Evolutionary conservation across 805 yeast genomes (phyloP), one percentile per base, ranked within the genome.

Genomic region (Candida boidinii): DNA sequence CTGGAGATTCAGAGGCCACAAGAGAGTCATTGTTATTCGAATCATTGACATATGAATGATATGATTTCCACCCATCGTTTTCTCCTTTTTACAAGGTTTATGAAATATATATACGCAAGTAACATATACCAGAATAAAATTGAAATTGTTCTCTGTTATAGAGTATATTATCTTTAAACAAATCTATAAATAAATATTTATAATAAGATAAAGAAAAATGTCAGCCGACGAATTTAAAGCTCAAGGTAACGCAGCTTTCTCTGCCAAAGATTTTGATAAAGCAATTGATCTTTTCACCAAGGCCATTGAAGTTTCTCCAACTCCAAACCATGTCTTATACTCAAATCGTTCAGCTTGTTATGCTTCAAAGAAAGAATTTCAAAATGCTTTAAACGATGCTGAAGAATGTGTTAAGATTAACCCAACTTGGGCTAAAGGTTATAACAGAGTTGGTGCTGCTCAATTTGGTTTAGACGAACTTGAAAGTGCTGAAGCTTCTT

Each of bases 331-430:
- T 54, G 96, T 92, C 13, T 68, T 92, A 34, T 88, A 67, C 56
- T 87, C 96, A 31, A 92, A 92, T 65, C 78, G 98, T 58, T 88
- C 97, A 9, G 98, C 95, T 11, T 73, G 86, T 36, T 79, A 79
- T 50, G 81, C 96, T 4, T 84, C 96, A 6, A 60, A 77, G 62
- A 76, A 76, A 50, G 63, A 87, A 48, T 92, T 78, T 50, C 56
- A 56, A 16, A 63, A 77, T 38, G 98, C 97, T 4, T 65, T 86
- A 39, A 64, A 67, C 29, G 98, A 92, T 57, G 98, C 97, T 13
- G 61, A 83, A 38, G 74, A 81, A 51, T 82, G 95, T 61, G 77
- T 82, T 34, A 70, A 73, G 48, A 76, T 87, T 60, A 85, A 83
- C 43, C 79, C 87, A 12, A 44, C 79, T 2, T 92, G 97, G 97